Percentiles rank a stretch among this genome's conserved stretches.
Evolutionary conservation across 2,329 filamentous ascomycete genomes (phyloP).

Genomic region (Apiospora marii): DNA sequence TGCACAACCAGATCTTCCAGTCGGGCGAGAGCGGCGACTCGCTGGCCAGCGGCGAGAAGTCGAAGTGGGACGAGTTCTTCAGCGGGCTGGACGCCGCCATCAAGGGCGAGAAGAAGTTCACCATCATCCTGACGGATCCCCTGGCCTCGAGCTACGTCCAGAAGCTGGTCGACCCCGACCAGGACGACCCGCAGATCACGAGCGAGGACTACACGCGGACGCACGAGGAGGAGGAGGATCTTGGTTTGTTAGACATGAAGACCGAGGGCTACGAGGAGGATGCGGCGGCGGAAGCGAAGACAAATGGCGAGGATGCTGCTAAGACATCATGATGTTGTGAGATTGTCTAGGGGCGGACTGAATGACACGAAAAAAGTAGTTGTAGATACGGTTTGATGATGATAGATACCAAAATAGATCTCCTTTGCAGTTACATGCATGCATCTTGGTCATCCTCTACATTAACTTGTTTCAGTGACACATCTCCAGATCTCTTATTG

Average conservation of each 20-base stretch:
- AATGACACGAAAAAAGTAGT: background rate
- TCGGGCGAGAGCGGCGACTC: conserved; percentile 81
- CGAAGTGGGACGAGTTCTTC: conserved; percentile 85
- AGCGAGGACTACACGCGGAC: conserved; percentile 86
- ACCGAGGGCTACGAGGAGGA: conserved; percentile 82
- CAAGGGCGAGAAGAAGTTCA: conserved; percentile 80
- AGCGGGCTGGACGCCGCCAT: conserved; percentile 78
- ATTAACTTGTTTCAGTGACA: background rate
- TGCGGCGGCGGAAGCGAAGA: background rate
- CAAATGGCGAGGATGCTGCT: background rate
- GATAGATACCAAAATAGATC: conserved; percentile 25
- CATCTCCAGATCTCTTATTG: background rate
- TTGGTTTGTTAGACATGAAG: conserved; percentile 93
- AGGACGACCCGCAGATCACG: conserved; percentile 79
- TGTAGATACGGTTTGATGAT: background rate
- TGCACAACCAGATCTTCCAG: conserved; percentile 88
- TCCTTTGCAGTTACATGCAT: conserved; percentile 8
- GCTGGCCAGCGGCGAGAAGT: conserved; percentile 69
- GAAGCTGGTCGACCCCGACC: conserved; percentile 77
- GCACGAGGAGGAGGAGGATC: conserved; percentile 90
- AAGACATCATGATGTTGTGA: background rate
- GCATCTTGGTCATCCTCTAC: background rate
- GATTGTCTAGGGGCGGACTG: background rate
- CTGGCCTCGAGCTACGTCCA: conserved; percentile 94
- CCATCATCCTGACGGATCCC: conserved; percentile 84